A percentile compares a stretch with the other conserved stretches of the same genome.
Evolutionary conservation across 2,329 filamentous ascomycete genomes (phyloP).

Genomic region (Neopestalotiopsis clavispora): DNA sequence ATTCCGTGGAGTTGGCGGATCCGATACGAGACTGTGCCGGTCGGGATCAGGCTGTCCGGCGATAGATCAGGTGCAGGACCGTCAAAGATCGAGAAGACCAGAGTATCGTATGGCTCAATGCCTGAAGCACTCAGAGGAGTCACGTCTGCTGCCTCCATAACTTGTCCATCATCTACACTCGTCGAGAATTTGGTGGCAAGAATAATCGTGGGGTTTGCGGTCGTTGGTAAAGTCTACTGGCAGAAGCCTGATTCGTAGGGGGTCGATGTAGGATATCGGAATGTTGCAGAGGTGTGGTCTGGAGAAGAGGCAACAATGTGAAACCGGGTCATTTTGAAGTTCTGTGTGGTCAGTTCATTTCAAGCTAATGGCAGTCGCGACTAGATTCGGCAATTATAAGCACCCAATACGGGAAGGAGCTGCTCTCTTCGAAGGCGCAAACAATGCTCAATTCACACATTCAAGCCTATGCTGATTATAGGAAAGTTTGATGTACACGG

Average conservation of each 20-base stretch:
- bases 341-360: background rate
- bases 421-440: constrained; percentile 18
- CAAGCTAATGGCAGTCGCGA: constrained; percentile 1
- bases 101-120: background rate
- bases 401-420: constrained; percentile 23
- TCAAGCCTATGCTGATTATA: constrained; percentile 31
- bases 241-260: background rate
- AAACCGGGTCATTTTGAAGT: background rate
- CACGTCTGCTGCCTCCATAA: background rate
- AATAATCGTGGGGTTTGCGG: background rate
- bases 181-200: background rate
- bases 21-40: constrained; percentile 39
- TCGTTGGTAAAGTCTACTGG: background rate
- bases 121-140: background rate
- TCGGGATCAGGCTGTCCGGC: constrained; percentile 29
- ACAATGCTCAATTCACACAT: constrained; percentile 31
- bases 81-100: background rate
- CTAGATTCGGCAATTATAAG: background rate
- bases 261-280: background rate
- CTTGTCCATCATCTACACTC: background rate
- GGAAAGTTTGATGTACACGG: constrained; percentile 44
- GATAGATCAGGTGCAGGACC: background rate
- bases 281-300: background rate
- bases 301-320: background rate
- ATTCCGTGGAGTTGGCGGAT: constrained; percentile 36